Percentiles rank a stretch among this genome's conserved stretches.
Conservation (phyloP, 306 rosid species). For the Ormosia emarginata region DNA sequence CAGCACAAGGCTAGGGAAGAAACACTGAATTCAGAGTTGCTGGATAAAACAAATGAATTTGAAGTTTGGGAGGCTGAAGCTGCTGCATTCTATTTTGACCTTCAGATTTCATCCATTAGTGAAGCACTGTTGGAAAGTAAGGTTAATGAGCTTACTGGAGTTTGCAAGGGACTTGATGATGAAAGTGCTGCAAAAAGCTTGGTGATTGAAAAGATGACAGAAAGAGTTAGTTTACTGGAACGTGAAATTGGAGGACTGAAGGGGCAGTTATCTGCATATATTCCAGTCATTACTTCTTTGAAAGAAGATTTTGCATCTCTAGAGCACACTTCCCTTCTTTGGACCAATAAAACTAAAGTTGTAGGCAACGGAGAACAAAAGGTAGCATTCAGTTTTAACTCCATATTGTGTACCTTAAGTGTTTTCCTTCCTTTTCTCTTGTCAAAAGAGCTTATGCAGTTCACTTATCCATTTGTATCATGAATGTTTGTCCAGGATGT, state of each 20-base stretch:
- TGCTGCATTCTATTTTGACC: slow-evolving; percentile 68
- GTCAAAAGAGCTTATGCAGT: slow-evolving; percentile 13
- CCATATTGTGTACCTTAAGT: neutral
- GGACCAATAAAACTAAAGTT: slow-evolving; percentile 29
- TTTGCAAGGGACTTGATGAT: slow-evolving; percentile 61
- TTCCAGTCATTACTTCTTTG: slow-evolving; percentile 64
- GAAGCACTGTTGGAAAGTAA: slow-evolving; percentile 69
- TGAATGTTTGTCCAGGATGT: slow-evolving; percentile 44
- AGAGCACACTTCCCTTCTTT: slow-evolving; percentile 58
- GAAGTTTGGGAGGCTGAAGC: slow-evolving; percentile 90
- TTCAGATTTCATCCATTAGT: slow-evolving; percentile 67
- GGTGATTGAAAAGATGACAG: slow-evolving; percentile 57
- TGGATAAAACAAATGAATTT: slow-evolving; percentile 61
- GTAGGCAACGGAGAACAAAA: slow-evolving; percentile 30
- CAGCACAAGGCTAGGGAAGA: slow-evolving; percentile 68
- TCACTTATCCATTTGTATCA: neutral
- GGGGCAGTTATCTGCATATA: slow-evolving; percentile 59
- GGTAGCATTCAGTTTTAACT: slow-evolving; percentile 42
- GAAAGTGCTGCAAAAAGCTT: slow-evolving; percentile 51
- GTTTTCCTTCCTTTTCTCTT: neutral
- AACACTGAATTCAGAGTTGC: slow-evolving; percentile 64
- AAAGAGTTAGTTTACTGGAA: slow-evolving; percentile 50
- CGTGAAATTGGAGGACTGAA: slow-evolving; percentile 57
- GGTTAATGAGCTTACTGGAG: slow-evolving; percentile 65
- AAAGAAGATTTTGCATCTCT: slow-evolving; percentile 69